Base-by-base conservation (phyloP, 2,329 filamentous ascomycete genomes). In the Trichophyton benhamiae region DNA sequence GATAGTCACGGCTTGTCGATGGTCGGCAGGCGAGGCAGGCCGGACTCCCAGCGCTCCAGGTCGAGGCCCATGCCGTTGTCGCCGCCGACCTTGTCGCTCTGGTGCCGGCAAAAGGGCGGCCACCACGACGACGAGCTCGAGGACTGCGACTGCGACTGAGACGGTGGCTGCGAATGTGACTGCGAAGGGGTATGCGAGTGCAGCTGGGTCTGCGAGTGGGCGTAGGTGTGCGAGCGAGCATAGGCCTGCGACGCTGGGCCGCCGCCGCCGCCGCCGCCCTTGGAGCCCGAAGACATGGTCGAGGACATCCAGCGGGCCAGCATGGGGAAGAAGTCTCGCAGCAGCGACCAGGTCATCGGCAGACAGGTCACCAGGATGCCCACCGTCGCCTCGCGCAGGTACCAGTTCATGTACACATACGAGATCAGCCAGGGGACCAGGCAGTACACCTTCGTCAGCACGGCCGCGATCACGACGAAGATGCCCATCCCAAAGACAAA, bases 291-390 rank as follows among this genome's bases (percentile, higher is more conserved):
- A 2, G 41, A 15, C 15, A 6, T n/a, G 41, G 41, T n/a, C 41
- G 33, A 44, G 41, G 41, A 13, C 41, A 44, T 17, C 44, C 44
- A 48, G 8, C 20, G 8, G 7, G 17, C 8, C n/a, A 48, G 44
- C 44, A 48, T 48, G 5, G 73, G 75, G 71, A 81, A 81, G 20
- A 80, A 65, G 60, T 79, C 76, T 15, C 78, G 73, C 5, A 81
- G 67, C 2, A 81, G 72, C 1, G 78, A 79, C 79, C 79, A 81
- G 11, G 79, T 75, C 46, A 78, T 77, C 0, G 79, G 79, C 1
- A 81, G 68, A 62, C 80, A 81, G 63, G 79, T 79, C n/a, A 81
- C 79, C 0, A 80, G 70, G 30, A 78, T 68, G 33, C 73, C 74
- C 15, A 76, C 75, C 1, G 73, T 74, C 5, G 74, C 74, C 70